Evolutionary conservation across 2,329 filamentous ascomycete species (phyloP), one percentile per base, ranked within the genome.

Genomic region (Verticillium nonalfalfae): DNA sequence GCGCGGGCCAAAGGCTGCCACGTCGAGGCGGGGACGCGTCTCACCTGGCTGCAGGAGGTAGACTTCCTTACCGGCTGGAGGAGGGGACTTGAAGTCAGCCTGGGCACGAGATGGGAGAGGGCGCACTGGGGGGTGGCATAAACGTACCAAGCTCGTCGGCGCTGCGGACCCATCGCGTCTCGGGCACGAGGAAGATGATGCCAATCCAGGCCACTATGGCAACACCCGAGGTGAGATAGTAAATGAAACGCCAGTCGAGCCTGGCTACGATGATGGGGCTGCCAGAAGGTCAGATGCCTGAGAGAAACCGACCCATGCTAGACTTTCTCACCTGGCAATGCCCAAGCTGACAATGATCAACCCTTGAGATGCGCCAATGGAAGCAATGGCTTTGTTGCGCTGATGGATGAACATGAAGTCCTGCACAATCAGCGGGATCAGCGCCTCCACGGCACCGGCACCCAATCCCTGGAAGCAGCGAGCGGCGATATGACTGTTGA

Each of bases 391-490:
- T 59, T 66, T 66, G 63, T 73, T 74, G 4, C 74, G 69, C 67
- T 77, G 69, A 60, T 77, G 74, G 18, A 76, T 69, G 36, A 76
- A 76, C 54, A 75, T 70, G 45, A 76, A 69, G 50, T 77, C 74
- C 66, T 76, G 74, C 1, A 75, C 69, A 36, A 77, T 72, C 11
- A 77, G 67, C 2, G 75, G 74, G 7, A 76, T 69, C 21, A 77
- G 61, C 1, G 73, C 72, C 62, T 75, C 73, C 15, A 73, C 71
- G 0, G 73, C 69, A 4, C 74, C 74, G 0, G 72, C 73, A 1
- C 74, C 75, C 9, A 76, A 64, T 0, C 73, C 75, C 62, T 75
- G 69, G 14, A 76, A 61, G 21, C 68, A 70, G 9, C 74, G 63
- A 1, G 74, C 74, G 1, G 69, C 71, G 4, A 76, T 60, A 59